Evolutionary conservation across 116 monocot species (phyloP).

Genomic region (Iris pallida): DNA sequence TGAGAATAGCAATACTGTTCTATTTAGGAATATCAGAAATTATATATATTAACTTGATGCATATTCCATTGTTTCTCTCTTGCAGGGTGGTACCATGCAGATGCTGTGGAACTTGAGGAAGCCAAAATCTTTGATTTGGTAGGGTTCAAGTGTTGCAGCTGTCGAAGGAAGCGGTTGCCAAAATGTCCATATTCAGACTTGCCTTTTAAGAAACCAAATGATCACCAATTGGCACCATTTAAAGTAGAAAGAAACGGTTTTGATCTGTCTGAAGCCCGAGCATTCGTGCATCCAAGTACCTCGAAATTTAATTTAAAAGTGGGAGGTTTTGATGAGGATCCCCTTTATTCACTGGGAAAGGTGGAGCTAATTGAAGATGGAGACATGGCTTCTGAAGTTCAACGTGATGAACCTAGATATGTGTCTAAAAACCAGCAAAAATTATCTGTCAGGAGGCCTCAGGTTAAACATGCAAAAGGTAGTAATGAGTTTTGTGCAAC

Average conservation of each 20-base stretch:
- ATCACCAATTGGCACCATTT: constrained; percentile 6
- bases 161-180: constrained; percentile 51
- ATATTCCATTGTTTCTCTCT: constrained; percentile 10
- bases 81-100: constrained; percentile 85
- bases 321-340: constrained; percentile 34
- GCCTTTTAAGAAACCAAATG: constrained; percentile 19
- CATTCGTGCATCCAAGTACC: background rate
- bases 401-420: constrained; percentile 1
- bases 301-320: constrained; percentile 1
- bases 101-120: constrained; percentile 65
- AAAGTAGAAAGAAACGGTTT: background rate
- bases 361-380: constrained; percentile 28
- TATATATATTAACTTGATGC: background rate
- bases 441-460: constrained; percentile 42
- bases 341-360: constrained; percentile 34
- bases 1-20: background rate
- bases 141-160: constrained; percentile 70
- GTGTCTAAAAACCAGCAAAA: constrained; percentile 23
- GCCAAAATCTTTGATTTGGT: constrained; percentile 42
- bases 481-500: background rate
- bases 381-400: constrained; percentile 7
- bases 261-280: background rate
- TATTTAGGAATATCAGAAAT: background rate
- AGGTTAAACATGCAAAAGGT: constrained; percentile 17
- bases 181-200: constrained; percentile 49